phyloP scores from a whole-genome alignment of 768 basidiomycete species.

The Lactarius trivialis region DNA sequence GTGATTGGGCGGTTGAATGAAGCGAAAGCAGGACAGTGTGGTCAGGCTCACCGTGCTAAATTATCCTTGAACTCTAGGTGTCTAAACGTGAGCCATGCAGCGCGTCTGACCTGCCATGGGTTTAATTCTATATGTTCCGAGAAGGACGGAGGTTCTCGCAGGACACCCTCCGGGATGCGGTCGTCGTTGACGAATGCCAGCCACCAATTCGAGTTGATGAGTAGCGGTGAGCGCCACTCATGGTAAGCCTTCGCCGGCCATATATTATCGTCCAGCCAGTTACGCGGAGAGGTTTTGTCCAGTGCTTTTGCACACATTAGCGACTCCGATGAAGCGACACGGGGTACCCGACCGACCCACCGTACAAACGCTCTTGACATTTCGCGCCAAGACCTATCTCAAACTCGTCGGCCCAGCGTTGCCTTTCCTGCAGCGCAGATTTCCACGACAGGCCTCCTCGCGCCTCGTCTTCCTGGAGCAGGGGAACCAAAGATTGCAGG shows the following conservation, averaged over 20 bases:
- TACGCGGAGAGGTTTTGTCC: slow-evolving; percentile 75
- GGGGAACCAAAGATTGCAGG: slow-evolving; percentile 67
- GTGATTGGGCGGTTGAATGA: not conserved
- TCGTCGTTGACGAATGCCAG: slow-evolving; percentile 74
- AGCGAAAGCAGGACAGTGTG: not conserved
- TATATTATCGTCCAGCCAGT: slow-evolving; percentile 93
- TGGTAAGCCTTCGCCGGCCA: slow-evolving; percentile 88
- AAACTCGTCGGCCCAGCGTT: slow-evolving; percentile 62
- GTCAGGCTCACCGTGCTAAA: slow-evolving; percentile 48
- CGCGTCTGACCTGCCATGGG: slow-evolving; percentile 79
- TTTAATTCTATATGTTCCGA: slow-evolving; percentile 38
- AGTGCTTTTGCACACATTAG: slow-evolving; percentile 46
- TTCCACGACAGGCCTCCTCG: slow-evolving; percentile 47
- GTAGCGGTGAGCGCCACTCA: slow-evolving; percentile 77
- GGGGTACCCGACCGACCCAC: slow-evolving; percentile 32
- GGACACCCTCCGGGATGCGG: slow-evolving; percentile 42
- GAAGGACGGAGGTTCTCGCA: slow-evolving; percentile 23
- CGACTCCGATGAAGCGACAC: slow-evolving; percentile 2
- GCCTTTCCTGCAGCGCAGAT: slow-evolving; percentile 46
- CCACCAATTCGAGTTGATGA: slow-evolving; percentile 97
- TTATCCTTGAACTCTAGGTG: slow-evolving; percentile 66
- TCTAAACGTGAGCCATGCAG: slow-evolving; percentile 74
- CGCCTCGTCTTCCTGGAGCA: slow-evolving; percentile 68
- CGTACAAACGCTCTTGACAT: slow-evolving; percentile 68
- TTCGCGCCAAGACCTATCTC: slow-evolving; percentile 57